A percentile compares a stretch with the other conserved stretches of the same genome.
Evolutionary conservation across 1,284 basidiomycete species (phyloP).

Genomic region (Fomitiporia mediterranea): DNA sequence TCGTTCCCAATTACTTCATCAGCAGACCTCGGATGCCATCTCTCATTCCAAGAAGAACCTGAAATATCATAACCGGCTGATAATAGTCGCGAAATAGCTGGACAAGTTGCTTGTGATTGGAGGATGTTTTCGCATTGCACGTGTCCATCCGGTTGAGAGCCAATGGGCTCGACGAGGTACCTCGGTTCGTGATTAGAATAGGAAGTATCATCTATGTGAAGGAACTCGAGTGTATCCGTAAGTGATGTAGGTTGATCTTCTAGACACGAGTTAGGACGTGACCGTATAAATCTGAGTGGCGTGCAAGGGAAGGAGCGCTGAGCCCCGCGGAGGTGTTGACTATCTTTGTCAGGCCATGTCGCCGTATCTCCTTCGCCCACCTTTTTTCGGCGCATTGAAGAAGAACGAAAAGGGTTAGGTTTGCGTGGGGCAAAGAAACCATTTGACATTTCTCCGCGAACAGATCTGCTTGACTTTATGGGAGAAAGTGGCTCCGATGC

Average conservation of each 20-base stretch:
- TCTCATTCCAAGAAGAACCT: constrained; percentile 59
- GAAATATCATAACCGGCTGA: constrained; percentile 22
- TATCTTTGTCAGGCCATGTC: constrained; percentile 46
- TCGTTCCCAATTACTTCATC: constrained; percentile 83
- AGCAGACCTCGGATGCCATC: constrained; percentile 71
- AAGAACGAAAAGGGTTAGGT: neutral
- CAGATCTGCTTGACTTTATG: constrained; percentile 25
- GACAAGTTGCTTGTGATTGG: constrained; percentile 24
- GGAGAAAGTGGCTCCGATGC: neutral
- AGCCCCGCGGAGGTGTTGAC: constrained; percentile 61
- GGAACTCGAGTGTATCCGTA: neutral
- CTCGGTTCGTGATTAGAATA: neutral
- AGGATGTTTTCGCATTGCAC: neutral
- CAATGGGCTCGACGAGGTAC: constrained; percentile 6
- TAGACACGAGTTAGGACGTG: neutral
- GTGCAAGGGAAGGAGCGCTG: constrained; percentile 34
- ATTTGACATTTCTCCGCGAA: neutral
- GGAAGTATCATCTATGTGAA: neutral
- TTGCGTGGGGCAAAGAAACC: constrained; percentile 18
- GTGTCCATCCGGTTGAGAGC: constrained; percentile 5
- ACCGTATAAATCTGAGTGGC: constrained; percentile 14
- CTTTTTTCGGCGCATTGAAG: constrained; percentile 10
- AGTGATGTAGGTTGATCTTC: neutral
- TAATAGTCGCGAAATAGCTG: constrained; percentile 49
- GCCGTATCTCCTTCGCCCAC: constrained; percentile 25